These are phyloP conservation scores for Talaromyces borbonicus DNA, from an alignment of 495 filamentous ascomycete species.

Conservation along the genomic window DNA sequence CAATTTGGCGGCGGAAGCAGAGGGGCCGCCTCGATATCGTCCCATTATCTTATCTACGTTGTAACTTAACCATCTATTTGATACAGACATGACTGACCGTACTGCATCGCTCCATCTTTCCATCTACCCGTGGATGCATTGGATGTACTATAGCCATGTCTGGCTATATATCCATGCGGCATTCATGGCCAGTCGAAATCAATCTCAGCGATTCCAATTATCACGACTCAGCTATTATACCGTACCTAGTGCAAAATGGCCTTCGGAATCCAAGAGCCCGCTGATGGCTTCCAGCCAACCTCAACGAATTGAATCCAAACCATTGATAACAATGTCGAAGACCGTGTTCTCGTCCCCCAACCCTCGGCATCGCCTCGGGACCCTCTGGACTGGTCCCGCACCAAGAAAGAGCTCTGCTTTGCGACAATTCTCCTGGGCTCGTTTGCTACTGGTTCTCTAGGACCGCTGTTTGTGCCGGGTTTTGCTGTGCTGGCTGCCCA, in stretches of 20 bases:
- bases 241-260: neutral
- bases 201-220: neutral
- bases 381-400: slow-evolving; percentile 21
- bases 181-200: neutral
- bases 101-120: neutral
- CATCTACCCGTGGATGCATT: too few relatives aligned
- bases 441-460: neutral
- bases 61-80: neutral
- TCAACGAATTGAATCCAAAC: neutral
- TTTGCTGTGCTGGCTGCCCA: neutral
- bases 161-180: neutral
- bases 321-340: neutral
- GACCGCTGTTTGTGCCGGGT: neutral
- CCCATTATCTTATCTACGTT: too few relatives aligned
- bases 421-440: neutral
- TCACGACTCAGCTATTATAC: neutral
- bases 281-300: neutral
- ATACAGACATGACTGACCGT: neutral
- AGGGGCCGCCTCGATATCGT: neutral
- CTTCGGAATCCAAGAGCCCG: neutral
- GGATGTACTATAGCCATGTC: neutral
- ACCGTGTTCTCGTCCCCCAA: slow-evolving; percentile 15
- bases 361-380: slow-evolving; percentile 23
- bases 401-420: slow-evolving; percentile 29
- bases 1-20: neutral